Evolutionary conservation across 345 rosid genomes (phyloP).

Genomic region (Eucalyptus marginata): DNA sequence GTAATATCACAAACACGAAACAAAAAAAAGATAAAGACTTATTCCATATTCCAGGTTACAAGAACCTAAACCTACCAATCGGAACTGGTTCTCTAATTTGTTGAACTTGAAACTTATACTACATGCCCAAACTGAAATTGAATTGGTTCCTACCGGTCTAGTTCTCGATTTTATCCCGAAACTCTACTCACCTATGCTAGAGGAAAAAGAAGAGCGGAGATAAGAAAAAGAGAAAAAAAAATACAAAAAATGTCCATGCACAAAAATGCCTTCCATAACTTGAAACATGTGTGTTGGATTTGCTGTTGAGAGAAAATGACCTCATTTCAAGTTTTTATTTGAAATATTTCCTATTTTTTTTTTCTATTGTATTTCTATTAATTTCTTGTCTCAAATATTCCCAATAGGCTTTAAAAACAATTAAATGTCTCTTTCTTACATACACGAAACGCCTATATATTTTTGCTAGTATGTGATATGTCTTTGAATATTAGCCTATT

Average conservation of each 20-base stretch:
- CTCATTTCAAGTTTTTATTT: not conserved
- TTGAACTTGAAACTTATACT: too few species aligned
- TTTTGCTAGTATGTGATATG: not conserved
- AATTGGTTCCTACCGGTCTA: accelerated
- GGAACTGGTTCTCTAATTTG: too few species aligned
- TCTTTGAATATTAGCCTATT: not conserved
- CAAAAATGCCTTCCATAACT: not conserved
- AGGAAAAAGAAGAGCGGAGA: not conserved
- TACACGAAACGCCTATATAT: not conserved
- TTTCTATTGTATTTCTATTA: not conserved
- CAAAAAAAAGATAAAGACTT: too few species aligned
- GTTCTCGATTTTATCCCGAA: accelerated
- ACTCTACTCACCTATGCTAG: accelerated
- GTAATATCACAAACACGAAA: too few species aligned
- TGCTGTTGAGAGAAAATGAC: accelerated
- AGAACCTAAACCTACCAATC: accelerated
- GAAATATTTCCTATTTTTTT: not conserved
- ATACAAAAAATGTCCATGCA: not conserved
- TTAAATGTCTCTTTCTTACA: not conserved
- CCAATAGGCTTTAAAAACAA: not conserved
- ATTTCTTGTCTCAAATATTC: not conserved
- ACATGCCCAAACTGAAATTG: not conserved
- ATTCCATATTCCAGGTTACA: accelerated
- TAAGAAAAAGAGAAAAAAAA: too few species aligned
- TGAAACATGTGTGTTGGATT: accelerated